These are phyloP conservation scores for Fusarium sublunatum DNA, from an alignment of 2,329 filamentous ascomycete species.

Conservation along the genomic window DNA sequence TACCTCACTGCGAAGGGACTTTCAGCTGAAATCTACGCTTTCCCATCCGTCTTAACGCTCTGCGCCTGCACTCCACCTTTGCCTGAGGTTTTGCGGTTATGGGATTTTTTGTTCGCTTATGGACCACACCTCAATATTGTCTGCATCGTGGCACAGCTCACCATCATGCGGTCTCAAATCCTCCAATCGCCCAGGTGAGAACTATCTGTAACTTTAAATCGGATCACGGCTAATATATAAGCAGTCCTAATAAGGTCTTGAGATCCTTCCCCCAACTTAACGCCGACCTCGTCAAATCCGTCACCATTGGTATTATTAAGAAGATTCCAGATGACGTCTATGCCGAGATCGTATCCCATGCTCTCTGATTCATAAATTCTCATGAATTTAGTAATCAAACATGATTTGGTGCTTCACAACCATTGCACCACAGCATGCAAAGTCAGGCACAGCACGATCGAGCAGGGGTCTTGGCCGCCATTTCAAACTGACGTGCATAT, in stretches of 20 bases:
- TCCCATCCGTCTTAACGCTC: constrained; percentile 92
- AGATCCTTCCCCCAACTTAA: constrained; percentile 87
- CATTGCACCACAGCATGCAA: constrained; percentile 8
- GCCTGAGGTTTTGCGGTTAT: constrained; percentile 90
- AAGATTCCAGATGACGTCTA: constrained; percentile 94
- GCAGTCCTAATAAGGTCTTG: constrained; percentile 92
- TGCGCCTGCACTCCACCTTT: constrained; percentile 96
- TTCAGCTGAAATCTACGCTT: constrained; percentile 94
- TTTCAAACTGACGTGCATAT: constrained; percentile 28
- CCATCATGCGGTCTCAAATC: constrained; percentile 86
- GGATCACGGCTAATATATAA: constrained; percentile 39
- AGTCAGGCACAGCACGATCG: constrained; percentile 9
- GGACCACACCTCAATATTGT: constrained; percentile 94
- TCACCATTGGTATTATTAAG: constrained; percentile 86
- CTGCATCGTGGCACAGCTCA: constrained; percentile 94
- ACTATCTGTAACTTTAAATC: constrained; percentile 3
- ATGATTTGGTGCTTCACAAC: constrained; percentile 1
- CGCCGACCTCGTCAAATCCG: constrained; percentile 83
- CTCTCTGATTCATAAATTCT: constrained; percentile 63
- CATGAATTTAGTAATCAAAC: neutral
- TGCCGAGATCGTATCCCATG: constrained; percentile 87
- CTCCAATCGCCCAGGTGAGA: constrained; percentile 82
- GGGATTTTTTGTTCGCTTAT: constrained; percentile 98
- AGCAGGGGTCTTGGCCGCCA: constrained; percentile 26
- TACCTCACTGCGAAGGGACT: constrained; percentile 89